Base-by-base conservation (phyloP, 139 green algal species). In the Yamagishiella unicocca region DNA sequence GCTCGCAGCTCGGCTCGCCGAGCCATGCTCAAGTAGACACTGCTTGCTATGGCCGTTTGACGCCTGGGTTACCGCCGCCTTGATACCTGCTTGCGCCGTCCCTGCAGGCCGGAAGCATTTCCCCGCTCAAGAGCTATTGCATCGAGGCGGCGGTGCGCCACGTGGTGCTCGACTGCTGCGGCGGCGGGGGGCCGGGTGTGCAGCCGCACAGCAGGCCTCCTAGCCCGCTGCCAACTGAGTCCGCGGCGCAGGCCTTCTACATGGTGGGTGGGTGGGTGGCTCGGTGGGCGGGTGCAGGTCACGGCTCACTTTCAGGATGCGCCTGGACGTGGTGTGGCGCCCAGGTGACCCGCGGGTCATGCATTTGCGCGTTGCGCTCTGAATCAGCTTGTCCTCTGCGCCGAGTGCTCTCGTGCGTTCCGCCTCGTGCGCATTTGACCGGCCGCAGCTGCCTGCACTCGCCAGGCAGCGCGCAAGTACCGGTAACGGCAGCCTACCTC, bases 131-230 rank as follows among this genome's bases (percentile, higher is more conserved):
- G 43, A 45, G 43, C 72, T 80, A 43, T 29, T 19, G 19, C 24
- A 80, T 43, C 29, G 72, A 80, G 72, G 72, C 72, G 25, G 27
- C 64, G 7, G 72, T 80, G 40, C 43, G n/a, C 14, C 72, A 80
- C 25, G 72, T 75, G 22, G 67, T 80, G 29, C 27, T 27, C 43
- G 43, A 80, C 27, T 80, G 43, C 72, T 6, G 42, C 71, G 8
- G 37, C 21, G 38, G 43, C 38, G 1, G 21, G 67, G 67, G 12
- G 67, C 14, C 50, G 50, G 50, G 17, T 12, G 50, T 12, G 50
- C 50, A 17, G 50, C 50, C 12, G 50, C 14, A 17, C 14, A 58
- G 14, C 14, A 58, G 50, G 50, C 17, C 14, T 12, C 17, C 14
- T 17, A 46, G 38, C 21, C 70, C 70, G 3, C 7, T 7, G 38